Conservation (phyloP, 495 filamentous ascomycete genomes). For the Ramalina intermedia region DNA sequence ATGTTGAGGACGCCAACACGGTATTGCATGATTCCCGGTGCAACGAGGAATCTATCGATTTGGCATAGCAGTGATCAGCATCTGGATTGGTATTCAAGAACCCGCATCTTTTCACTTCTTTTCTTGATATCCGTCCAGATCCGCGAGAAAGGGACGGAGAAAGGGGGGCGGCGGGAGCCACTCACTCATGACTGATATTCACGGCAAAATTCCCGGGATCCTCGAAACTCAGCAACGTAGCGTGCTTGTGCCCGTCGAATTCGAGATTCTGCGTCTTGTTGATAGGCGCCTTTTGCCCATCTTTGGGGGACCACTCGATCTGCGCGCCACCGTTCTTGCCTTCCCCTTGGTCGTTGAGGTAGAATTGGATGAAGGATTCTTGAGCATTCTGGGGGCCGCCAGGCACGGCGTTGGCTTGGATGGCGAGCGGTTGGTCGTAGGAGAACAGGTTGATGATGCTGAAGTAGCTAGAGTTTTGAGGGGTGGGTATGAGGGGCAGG, state of each 20-base stretch:
- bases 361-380: background rate
- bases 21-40: background rate
- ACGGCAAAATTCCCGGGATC: background rate
- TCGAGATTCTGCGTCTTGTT: background rate
- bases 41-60: background rate
- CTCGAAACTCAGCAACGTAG: background rate
- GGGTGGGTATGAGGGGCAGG: background rate
- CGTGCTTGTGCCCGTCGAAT: background rate
- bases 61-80: background rate
- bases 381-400: background rate
- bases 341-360: background rate
- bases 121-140: no score
- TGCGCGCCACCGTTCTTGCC: background rate
- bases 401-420: background rate
- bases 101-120: background rate
- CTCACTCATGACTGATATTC: background rate
- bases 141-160: no score
- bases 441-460: slow-evolving; percentile 1
- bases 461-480: background rate
- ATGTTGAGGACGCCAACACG: background rate
- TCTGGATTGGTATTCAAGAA: background rate
- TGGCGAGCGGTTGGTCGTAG: background rate
- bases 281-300: background rate
- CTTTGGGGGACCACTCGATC: background rate
- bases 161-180: background rate